A percentile compares a stretch with the other conserved stretches of the same genome.
Conservation (phyloP, 192 early-diverging fungal genomes). For the Podila clonocystis region DNA sequence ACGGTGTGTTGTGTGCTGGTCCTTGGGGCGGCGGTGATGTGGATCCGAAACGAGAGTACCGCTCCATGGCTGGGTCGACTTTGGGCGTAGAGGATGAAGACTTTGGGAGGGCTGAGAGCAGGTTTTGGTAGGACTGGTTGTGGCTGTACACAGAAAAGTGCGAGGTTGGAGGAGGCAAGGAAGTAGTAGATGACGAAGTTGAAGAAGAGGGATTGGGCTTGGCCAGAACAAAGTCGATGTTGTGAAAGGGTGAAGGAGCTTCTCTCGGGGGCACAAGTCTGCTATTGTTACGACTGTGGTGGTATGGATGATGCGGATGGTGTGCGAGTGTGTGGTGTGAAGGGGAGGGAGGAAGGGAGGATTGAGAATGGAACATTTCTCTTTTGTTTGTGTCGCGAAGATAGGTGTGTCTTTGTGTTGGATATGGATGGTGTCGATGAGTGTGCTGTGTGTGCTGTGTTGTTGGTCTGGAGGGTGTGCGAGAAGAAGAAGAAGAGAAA, state of each 20-base stretch:
- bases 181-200: neutral
- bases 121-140: neutral
- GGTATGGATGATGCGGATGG: neutral
- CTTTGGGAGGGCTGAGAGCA: slow-evolving; percentile 1
- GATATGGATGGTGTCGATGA: neutral
- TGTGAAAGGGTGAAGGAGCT: neutral
- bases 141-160: neutral
- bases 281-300: slow-evolving; percentile 1
- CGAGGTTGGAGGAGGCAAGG: neutral
- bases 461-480: slow-evolving; percentile 27
- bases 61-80: neutral
- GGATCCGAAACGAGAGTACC: neutral
- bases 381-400: neutral
- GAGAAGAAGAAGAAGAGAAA: neutral
- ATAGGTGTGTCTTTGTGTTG: neutral
- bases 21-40: neutral
- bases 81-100: neutral
- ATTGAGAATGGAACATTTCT: slow-evolving; percentile 6
- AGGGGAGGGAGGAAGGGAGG: neutral
- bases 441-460: neutral
- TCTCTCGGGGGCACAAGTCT: neutral
- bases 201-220: neutral
- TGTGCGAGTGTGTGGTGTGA: slow-evolving; percentile 5
- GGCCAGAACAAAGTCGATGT: neutral
- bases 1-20: neutral